Percentiles rank a stretch among this genome's conserved stretches.
Evolutionary conservation across 768 basidiomycete species (phyloP).

Genomic region (Albatrellus ellisii): DNA sequence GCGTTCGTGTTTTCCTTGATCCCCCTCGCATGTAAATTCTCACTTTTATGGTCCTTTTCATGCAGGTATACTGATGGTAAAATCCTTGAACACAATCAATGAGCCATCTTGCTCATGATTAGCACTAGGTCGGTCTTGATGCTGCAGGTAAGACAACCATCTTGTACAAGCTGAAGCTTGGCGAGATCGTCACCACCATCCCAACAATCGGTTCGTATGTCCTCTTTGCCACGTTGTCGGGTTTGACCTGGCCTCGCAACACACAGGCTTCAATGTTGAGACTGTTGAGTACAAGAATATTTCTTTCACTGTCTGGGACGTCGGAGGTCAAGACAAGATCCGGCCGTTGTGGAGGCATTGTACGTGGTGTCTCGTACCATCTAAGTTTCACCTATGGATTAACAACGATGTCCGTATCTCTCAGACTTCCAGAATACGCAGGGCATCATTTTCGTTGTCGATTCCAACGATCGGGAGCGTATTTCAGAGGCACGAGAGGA

Average conservation of each 20-base stretch:
- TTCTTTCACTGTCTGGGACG: slow-evolving; percentile 99
- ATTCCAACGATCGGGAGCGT: slow-evolving; percentile 99
- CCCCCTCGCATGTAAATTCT: slow-evolving; percentile 16
- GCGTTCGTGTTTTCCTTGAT: slow-evolving; percentile 51
- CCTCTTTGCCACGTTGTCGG: slow-evolving; percentile 6
- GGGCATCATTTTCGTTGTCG: slow-evolving; percentile 99
- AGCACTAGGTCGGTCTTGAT: slow-evolving; percentile 88
- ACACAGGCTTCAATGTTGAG: slow-evolving; percentile 97
- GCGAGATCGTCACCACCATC: slow-evolving; percentile 99
- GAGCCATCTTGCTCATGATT: slow-evolving; percentile 1
- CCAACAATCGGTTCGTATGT: slow-evolving; percentile 86
- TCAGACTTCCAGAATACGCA: slow-evolving; percentile 99
- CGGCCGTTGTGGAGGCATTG: slow-evolving; percentile 99
- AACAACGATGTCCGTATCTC: slow-evolving; percentile 9
- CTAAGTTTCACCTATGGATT: slow-evolving; percentile 1
- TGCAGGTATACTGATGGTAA: slow-evolving; percentile 92
- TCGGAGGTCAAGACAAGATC: slow-evolving; percentile 99
- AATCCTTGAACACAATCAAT: slow-evolving; percentile 6
- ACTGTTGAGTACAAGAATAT: slow-evolving; percentile 99
- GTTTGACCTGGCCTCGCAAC: slow-evolving; percentile 14
- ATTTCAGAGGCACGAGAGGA: slow-evolving; percentile 98
- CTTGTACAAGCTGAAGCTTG: slow-evolving; percentile 97
- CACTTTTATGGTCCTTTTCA: slow-evolving; percentile 15
- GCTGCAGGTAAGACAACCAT: slow-evolving; percentile 99
- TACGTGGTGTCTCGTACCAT: slow-evolving; percentile 37